phyloP scores from a whole-genome alignment of 306 rosid species.

The Castanea mollissima region DNA sequence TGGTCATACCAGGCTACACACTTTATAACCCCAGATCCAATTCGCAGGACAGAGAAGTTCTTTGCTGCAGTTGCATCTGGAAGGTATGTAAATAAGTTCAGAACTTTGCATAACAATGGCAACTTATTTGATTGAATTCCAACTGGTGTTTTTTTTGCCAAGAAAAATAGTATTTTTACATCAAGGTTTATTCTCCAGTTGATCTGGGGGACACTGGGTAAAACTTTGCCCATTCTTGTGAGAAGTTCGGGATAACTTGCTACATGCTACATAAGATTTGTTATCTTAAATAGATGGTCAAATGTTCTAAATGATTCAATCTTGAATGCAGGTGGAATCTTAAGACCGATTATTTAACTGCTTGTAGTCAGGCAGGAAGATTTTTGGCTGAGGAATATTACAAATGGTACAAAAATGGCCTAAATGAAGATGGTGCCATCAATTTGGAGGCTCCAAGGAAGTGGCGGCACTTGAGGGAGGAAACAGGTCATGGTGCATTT shows the following conservation, averaged over 20 bases:
- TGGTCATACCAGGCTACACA: conserved; percentile 99
- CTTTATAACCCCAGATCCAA: conserved; percentile 71
- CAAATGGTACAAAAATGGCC: conserved; percentile 83
- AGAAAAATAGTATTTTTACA: background rate
- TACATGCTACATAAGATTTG: background rate
- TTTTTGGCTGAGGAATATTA: conserved; percentile 73
- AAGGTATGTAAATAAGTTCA: conserved; percentile 43
- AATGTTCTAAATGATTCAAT: conserved; percentile 12
- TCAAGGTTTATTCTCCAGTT: background rate
- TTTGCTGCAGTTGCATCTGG: conserved; percentile 97
- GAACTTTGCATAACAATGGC: background rate
- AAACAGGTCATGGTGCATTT: conserved; percentile 85
- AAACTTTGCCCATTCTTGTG: background rate
- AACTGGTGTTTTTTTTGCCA: background rate
- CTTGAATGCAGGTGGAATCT: conserved; percentile 88
- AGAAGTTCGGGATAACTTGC: background rate
- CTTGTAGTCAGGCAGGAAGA: conserved; percentile 62
- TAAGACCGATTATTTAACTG: conserved; percentile 73
- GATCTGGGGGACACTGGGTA: background rate
- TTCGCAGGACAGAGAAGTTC: conserved; percentile 79
- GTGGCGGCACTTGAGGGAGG: conserved; percentile 81
- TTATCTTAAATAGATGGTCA: background rate
- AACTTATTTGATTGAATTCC: background rate
- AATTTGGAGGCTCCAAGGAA: conserved; percentile 95
- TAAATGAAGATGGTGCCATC: conserved; percentile 80